These are phyloP conservation scores for Meyerozyma guilliermondii DNA, from an alignment of 1,139 yeast species.

Conservation along the genomic window DNA sequence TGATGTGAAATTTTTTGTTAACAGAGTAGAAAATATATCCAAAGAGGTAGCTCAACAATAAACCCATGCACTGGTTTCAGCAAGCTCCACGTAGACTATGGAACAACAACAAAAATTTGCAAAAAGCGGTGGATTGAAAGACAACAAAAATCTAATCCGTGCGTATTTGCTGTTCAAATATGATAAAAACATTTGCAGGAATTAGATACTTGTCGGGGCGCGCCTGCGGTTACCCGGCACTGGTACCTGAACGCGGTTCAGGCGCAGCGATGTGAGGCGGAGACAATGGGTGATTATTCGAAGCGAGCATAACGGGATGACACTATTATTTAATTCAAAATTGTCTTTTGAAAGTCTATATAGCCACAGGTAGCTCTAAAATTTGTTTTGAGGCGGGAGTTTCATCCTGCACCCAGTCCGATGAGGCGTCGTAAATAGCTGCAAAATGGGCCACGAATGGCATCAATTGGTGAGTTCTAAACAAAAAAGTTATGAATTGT, in stretches of 20 bases:
- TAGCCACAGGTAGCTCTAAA: no score
- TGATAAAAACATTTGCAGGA: background rate
- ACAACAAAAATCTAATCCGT: background rate
- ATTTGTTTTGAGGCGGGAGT: no score
- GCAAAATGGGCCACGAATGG: no score
- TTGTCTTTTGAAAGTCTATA: no score
- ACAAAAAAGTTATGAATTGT: no score
- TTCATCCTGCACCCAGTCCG: no score
- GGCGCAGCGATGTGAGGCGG: background rate
- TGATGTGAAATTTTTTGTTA: conserved; percentile 14
- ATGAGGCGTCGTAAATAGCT: no score
- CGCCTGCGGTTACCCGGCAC: background rate
- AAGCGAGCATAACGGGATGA: no score
- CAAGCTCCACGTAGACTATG: background rate
- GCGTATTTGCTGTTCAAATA: background rate
- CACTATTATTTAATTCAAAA: no score
- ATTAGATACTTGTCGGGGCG: background rate
- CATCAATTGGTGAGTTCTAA: no score
- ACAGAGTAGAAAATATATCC: conserved; percentile 32
- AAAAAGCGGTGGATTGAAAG: background rate
- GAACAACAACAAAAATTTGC: background rate
- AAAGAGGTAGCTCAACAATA: conserved; percentile 35
- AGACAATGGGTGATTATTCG: background rate
- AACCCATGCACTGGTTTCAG: conserved; percentile 31
- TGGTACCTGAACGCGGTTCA: conserved; percentile 1